Conservation (phyloP, 164 flowering plant species). For the Protea cynaroides region DNA sequence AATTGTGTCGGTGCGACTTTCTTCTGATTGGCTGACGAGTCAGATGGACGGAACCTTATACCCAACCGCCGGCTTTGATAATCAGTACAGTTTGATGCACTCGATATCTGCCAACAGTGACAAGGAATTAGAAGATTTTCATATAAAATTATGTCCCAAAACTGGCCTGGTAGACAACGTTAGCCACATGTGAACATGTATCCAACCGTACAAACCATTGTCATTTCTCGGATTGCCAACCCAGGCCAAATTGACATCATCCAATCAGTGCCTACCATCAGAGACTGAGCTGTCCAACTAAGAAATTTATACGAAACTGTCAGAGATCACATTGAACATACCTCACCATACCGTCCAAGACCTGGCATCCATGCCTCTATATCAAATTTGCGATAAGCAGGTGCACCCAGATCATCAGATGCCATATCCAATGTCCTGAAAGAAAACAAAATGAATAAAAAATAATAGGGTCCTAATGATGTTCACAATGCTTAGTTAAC, state of each 20-base stretch:
- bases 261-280: no score
- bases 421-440: conserved; percentile 94
- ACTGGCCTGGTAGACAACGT: no score
- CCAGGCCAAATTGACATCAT: no score
- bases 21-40: conserved; percentile 30
- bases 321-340: conserved; percentile 16
- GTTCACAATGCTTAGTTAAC: no score
- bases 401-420: conserved; percentile 87
- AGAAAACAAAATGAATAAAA: background rate
- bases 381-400: conserved; percentile 92
- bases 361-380: conserved; percentile 99
- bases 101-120: conserved; percentile 61
- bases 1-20: conserved; percentile 62
- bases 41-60: conserved; percentile 69
- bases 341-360: conserved; percentile 92
- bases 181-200: no score
- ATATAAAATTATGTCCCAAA: no score
- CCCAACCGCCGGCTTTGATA: conserved; percentile 94
- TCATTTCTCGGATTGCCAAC: no score
- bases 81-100: conserved; percentile 97
- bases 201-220: no score
- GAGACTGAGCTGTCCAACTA: no score
- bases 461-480: background rate
- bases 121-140: background rate
- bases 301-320: no score